Evolutionary conservation across 352 stramenopile species (phyloP), one percentile per base, ranked within the genome.

Genomic region (Bremia lactucae): DNA sequence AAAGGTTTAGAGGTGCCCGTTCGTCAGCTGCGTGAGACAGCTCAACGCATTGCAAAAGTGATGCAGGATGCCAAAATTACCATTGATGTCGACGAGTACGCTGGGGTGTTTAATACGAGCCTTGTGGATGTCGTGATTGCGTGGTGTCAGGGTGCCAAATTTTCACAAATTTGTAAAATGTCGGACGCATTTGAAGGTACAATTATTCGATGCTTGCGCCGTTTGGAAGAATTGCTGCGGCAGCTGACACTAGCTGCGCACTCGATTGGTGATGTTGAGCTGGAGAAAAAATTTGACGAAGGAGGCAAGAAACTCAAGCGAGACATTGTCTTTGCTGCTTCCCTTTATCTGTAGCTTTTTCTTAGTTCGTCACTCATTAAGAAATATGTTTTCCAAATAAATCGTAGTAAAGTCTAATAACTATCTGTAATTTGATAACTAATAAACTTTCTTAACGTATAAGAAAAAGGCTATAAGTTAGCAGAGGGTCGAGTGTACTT

Each of bases 261-360:
- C 60, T 91, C 91, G 22, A 98, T 99, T 48, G 96, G 96, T 9
- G 96, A 99, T 59, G 68, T 94, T 16, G 92, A 97, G 51, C 75
- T 99, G 2, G 82, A 98, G 69, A 83, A 91, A 35, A 99, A 98
- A 66, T 99, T 99, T 52, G 88, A 97, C 23, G 90, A 97, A 48
- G 94, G 91, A 31, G 83, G 89, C 53, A 95, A 97, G 57, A 91
- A 97, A 45, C 93, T 99, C 56, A 97, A 98, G 68, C 87, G 96
- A 40, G 96, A 99, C 58, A 99, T 99, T 66, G 95, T 99, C 9
- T 99, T 99, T 83, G 96, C 86, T n/a, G 95, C 89, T 36, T 98
- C 93, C 26, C 72, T 99, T 21, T 99, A 99, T 57, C 61, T 98
- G 45, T 99, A 62, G 56, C 33, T 47, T 31, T 20, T 6, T 9